Evolutionary conservation across 1,284 basidiomycete genomes (phyloP).

Genomic region (Leccinum griseonigrum): DNA sequence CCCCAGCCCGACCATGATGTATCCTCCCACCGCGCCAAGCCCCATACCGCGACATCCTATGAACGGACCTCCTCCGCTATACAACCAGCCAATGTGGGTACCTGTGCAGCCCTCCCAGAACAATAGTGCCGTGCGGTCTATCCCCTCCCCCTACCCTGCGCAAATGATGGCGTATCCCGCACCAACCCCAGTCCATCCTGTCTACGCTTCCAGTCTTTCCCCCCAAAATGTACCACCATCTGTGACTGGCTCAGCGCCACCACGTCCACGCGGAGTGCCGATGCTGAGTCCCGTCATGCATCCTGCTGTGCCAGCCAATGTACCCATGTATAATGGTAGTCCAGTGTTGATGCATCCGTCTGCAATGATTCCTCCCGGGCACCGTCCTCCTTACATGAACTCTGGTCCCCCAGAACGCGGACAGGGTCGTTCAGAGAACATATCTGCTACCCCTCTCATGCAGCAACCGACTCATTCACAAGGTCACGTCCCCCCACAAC

Average conservation of each 20-base stretch:
- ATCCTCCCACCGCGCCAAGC: constrained; percentile 57
- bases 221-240: constrained; percentile 41
- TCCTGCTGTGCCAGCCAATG: constrained; percentile 44
- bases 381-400: constrained; percentile 31
- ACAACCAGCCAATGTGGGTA: constrained; percentile 66
- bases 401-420: constrained; percentile 25
- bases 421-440: constrained; percentile 30
- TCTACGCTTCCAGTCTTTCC: constrained; percentile 50
- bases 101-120: constrained; percentile 48
- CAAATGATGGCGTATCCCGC: constrained; percentile 64
- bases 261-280: constrained; percentile 45
- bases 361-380: constrained; percentile 34
- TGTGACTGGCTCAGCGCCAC: constrained; percentile 43
- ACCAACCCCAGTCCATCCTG: constrained; percentile 43
- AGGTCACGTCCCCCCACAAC: constrained; percentile 29
- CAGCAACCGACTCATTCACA: constrained; percentile 30
- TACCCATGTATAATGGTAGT: constrained; percentile 59
- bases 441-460: constrained; percentile 24
- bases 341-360: constrained; percentile 65
- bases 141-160: constrained; percentile 60
- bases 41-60: constrained; percentile 61
- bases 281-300: constrained; percentile 70
- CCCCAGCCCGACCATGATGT: constrained; percentile 60
- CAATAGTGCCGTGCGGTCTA: constrained; percentile 51
- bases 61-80: constrained; percentile 58